These are phyloP conservation scores for Phaeolepiota aurea DNA, from an alignment of 768 basidiomycete species.

Conservation along the genomic window DNA sequence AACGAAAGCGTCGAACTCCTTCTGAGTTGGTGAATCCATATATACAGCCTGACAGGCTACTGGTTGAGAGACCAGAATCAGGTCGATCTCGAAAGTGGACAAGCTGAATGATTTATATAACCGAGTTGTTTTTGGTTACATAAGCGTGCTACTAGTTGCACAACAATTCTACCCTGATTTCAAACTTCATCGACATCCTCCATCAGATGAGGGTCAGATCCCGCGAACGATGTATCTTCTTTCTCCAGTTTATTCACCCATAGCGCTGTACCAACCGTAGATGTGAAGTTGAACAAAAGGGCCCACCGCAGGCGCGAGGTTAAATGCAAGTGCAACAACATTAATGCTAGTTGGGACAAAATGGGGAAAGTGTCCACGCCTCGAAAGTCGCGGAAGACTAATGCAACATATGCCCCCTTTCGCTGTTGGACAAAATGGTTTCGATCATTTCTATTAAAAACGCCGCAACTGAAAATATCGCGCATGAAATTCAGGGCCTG, in stretches of 20 bases:
- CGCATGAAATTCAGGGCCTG: conserved; percentile 50
- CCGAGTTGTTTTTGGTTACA: too few species aligned
- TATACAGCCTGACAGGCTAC: conserved; percentile 7
- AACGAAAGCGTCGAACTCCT: conserved; percentile 76
- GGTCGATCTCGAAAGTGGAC: too few species aligned
- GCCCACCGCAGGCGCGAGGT: conserved; percentile 52
- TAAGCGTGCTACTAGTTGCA: too few species aligned
- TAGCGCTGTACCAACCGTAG: conserved; percentile 61
- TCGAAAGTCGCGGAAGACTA: conserved; percentile 12
- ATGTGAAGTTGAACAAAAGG: conserved; percentile 55
- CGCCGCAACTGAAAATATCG: conserved; percentile 69
- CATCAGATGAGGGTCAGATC: too few species aligned
- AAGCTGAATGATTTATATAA: too few species aligned
- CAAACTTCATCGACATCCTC: too few species aligned
- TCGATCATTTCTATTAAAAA: conserved; percentile 32
- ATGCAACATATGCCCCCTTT: conserved; percentile 60
- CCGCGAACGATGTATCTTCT: conserved; percentile 1
- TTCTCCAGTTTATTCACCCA: conserved; percentile 67
- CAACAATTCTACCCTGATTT: too few species aligned
- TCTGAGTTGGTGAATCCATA: conserved; percentile 31
- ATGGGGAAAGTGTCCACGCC: background rate
- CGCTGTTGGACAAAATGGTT: conserved; percentile 36
- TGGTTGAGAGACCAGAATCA: background rate
- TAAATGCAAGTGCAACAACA: conserved; percentile 46
- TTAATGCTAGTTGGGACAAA: conserved; percentile 36